These are phyloP conservation scores for Tetrapisispora iriomotensis DNA, from an alignment of 805 yeast genomes.

Conservation along the genomic window DNA sequence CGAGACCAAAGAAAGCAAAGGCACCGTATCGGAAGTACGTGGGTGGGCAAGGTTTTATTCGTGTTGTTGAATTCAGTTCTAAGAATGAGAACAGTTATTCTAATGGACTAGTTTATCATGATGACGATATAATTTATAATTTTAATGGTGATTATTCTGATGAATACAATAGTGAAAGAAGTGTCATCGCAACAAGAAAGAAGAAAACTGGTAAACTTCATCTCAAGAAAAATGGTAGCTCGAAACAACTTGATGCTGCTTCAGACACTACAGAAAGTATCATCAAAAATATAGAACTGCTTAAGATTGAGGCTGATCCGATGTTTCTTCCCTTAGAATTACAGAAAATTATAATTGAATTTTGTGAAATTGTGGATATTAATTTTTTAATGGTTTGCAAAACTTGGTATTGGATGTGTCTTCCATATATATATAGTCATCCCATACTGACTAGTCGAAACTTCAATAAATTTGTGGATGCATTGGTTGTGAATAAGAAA, in stretches of 20 bases:
- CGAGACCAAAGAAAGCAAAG: constrained; percentile 73
- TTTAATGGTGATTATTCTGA: constrained; percentile 2
- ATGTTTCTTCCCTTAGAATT: constrained; percentile 42
- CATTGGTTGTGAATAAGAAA: constrained; percentile 42
- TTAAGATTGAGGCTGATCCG: background rate
- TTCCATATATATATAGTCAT: constrained; percentile 53
- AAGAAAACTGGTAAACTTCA: background rate
- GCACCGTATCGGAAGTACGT: constrained; percentile 75
- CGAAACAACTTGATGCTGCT: background rate
- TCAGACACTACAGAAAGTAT: background rate
- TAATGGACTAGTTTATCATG: background rate
- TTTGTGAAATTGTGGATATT: constrained; percentile 12
- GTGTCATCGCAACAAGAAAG: background rate
- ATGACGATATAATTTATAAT: background rate
- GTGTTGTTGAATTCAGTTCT: constrained; percentile 1
- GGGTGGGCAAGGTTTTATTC: constrained; percentile 32
- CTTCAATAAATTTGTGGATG: constrained; percentile 62
- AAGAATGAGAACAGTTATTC: background rate
- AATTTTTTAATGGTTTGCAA: constrained; percentile 52
- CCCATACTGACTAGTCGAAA: constrained; percentile 62
- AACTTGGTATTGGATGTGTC: constrained; percentile 46
- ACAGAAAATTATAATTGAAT: constrained; percentile 32
- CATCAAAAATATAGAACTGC: background rate
- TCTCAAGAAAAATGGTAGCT: background rate
- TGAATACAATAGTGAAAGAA: constrained; percentile 1